These are phyloP conservation scores for Alternaria sp. DNA, from an alignment of 2,329 filamentous ascomycete genomes.

Conservation along the genomic window DNA sequence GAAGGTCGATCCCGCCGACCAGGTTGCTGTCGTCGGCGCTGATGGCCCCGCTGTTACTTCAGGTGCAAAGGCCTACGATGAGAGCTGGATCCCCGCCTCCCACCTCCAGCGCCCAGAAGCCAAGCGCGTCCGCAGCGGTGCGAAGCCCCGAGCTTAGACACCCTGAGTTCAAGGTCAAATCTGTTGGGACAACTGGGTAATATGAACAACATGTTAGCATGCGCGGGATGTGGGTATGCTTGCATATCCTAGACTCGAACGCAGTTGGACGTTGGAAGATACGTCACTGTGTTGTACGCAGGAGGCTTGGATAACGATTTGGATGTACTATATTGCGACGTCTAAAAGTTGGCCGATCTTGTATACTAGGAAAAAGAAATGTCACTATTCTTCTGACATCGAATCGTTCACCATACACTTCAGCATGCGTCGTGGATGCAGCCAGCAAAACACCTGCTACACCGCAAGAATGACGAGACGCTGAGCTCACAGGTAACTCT, in stretches of 20 bases:
- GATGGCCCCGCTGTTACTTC: constrained; percentile 75
- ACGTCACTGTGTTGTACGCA: constrained; percentile 1
- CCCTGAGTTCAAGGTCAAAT: background rate
- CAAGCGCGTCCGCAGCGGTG: constrained; percentile 64
- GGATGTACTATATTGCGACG: constrained; percentile 23
- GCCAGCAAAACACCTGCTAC: background rate
- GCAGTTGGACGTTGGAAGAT: background rate
- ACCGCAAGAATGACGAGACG: constrained; percentile 4
- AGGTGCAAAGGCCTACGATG: constrained; percentile 80
- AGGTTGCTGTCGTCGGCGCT: constrained; percentile 70
- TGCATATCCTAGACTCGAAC: background rate
- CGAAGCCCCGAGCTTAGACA: constrained; percentile 46
- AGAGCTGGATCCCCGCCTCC: constrained; percentile 90
- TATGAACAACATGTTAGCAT: background rate
- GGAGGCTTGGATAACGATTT: constrained; percentile 12
- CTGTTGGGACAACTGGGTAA: background rate
- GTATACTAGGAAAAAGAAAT: constrained; percentile 25
- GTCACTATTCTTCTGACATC: constrained; percentile 8
- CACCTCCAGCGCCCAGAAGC: constrained; percentile 87
- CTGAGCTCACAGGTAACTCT: background rate
- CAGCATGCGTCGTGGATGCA: constrained; percentile 2
- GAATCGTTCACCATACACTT: background rate
- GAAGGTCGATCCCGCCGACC: constrained; percentile 69
- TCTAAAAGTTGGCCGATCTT: constrained; percentile 24
- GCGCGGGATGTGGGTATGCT: background rate